Evolutionary conservation across 2,329 filamentous ascomycete genomes (phyloP).

Genomic region (Fusarium camptoceras): DNA sequence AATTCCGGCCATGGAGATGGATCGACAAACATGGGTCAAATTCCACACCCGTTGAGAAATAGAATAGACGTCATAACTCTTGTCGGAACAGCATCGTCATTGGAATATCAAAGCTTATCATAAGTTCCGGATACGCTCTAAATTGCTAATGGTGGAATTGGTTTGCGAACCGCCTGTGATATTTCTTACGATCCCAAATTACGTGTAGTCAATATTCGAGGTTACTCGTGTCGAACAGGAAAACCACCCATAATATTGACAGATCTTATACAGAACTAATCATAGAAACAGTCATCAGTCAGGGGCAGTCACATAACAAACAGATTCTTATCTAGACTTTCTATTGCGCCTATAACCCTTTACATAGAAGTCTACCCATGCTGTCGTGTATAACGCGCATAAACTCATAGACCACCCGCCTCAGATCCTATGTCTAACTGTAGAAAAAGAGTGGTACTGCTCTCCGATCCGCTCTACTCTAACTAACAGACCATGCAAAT

Average conservation of each 20-base stretch:
- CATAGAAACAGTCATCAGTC: neutral
- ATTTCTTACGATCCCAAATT: neutral
- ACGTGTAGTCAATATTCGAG: neutral
- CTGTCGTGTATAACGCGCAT: constrained; percentile 4
- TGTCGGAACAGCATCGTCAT: neutral
- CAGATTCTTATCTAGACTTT: neutral
- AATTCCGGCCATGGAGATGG: constrained; percentile 4
- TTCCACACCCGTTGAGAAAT: neutral
- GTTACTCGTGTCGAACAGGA: neutral
- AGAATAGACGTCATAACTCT: constrained; percentile 17
- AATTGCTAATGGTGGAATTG: neutral
- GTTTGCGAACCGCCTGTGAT: neutral
- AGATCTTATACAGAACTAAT: neutral
- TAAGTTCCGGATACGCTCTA: neutral
- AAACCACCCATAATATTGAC: neutral
- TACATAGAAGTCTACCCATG: neutral
- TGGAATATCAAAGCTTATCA: neutral
- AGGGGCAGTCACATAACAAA: neutral
- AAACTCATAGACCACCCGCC: neutral
- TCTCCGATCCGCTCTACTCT: constrained; percentile 13
- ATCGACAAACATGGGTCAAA: constrained; percentile 2
- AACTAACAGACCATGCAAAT: constrained; percentile 14
- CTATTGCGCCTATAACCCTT: constrained; percentile 3
- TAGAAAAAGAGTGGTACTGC: neutral
- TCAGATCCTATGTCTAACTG: constrained; percentile 5